These are phyloP conservation scores for Tylopilus subfusipes DNA, from an alignment of 768 basidiomycete species.

Conservation along the genomic window DNA sequence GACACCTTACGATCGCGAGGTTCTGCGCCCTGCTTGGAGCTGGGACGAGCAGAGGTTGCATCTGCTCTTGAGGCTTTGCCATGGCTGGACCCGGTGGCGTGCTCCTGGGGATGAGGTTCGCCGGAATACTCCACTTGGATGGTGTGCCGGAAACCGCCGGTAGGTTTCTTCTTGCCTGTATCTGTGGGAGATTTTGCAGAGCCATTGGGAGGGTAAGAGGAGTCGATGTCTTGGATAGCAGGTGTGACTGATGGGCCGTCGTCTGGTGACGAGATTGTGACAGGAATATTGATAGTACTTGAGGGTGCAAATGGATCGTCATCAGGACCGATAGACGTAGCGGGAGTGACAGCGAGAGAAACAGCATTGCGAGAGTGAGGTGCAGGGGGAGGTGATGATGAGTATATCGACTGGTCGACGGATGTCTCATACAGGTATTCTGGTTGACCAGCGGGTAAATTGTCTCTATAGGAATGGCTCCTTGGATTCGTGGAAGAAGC, in stretches of 20 bases:
- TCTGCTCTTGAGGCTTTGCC: conserved; percentile 21
- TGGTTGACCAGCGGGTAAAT: conserved; percentile 46
- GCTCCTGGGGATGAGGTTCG: conserved; percentile 39
- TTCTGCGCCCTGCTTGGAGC: conserved; percentile 13
- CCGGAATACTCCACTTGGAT: conserved; percentile 92
- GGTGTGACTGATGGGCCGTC: conserved; percentile 18
- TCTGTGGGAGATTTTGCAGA: conserved; percentile 38
- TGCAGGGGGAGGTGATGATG: conserved; percentile 33
- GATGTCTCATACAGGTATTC: conserved; percentile 77
- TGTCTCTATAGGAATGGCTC: conserved; percentile 47
- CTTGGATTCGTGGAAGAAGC: conserved; percentile 35
- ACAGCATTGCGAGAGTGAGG: conserved; percentile 38
- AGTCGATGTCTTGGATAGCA: conserved; percentile 17
- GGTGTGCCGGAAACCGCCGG: conserved; percentile 71
- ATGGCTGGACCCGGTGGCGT: conserved; percentile 16
- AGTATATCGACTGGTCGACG: conserved; percentile 50
- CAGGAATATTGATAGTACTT: conserved; percentile 26
- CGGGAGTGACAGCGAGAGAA: conserved; percentile 43
- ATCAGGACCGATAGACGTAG: conserved; percentile 40
- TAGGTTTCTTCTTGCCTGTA: conserved; percentile 43
- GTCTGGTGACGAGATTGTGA: conserved; percentile 29
- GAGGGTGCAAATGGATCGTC: conserved; percentile 73
- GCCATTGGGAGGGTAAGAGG: conserved; percentile 21
- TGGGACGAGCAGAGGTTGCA: conserved; percentile 3
- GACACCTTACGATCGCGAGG: conserved; percentile 20